phyloP scores from a whole-genome alignment of 2,329 filamentous ascomycete species.

The Pyricularia sp. region DNA sequence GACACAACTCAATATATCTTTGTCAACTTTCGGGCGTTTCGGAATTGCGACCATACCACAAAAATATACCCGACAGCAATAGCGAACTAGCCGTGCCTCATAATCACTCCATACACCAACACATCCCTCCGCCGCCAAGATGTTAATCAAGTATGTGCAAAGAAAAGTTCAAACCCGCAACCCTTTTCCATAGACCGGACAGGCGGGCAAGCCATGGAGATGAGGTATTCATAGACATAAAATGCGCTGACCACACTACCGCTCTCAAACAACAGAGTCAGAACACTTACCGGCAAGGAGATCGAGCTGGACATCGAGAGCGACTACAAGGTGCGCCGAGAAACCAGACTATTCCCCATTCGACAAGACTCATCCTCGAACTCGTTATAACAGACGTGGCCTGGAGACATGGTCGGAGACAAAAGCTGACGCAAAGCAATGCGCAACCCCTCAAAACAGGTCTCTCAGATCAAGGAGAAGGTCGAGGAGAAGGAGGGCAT shows the following conservation, averaged over 20 bases:
- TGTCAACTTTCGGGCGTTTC: neutral
- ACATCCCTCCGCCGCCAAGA: constrained; percentile 15
- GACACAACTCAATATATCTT: neutral
- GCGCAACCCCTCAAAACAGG: constrained; percentile 36
- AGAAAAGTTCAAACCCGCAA: neutral
- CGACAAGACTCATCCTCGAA: neutral
- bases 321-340: constrained; percentile 66
- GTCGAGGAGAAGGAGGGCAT: constrained; percentile 99
- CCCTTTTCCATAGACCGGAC: neutral
- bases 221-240: neutral
- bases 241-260: constrained; percentile 4
- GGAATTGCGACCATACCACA: neutral
- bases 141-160: constrained; percentile 39
- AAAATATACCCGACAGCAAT: neutral
- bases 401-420: neutral
- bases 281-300: constrained; percentile 95
- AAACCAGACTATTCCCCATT: neutral
- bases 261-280: constrained; percentile 50
- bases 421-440: neutral
- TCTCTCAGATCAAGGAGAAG: constrained; percentile 94
- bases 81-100: neutral
- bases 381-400: neutral
- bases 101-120: neutral
- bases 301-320: constrained; percentile 96
- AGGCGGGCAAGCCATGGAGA: neutral